These are phyloP conservation scores for Rhynchosporium graminicola DNA, from an alignment of 2,329 filamentous ascomycete genomes.

Conservation along the genomic window DNA sequence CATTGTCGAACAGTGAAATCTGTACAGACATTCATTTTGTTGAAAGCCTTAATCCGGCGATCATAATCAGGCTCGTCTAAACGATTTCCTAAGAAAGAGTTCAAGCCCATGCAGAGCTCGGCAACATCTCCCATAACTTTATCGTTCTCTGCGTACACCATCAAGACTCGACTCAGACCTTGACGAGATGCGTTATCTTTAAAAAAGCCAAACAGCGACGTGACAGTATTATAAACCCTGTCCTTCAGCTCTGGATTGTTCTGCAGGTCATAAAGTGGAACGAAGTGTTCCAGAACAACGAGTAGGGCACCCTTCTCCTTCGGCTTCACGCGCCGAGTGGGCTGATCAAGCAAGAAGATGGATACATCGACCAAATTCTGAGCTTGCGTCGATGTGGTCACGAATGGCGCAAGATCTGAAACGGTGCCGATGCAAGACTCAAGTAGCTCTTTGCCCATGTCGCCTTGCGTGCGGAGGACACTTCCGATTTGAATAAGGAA, in stretches of 20 bases:
- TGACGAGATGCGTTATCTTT: conserved; percentile 76
- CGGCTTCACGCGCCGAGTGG: conserved; percentile 78
- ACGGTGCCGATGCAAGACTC: conserved; percentile 78
- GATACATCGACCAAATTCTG: conserved; percentile 78
- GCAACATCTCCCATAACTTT: conserved; percentile 63
- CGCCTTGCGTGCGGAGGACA: conserved; percentile 59
- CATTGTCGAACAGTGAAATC: conserved; percentile 75
- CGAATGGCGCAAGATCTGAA: conserved; percentile 71
- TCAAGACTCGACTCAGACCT: conserved; percentile 71
- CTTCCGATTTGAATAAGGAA: conserved; percentile 68
- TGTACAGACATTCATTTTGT: conserved; percentile 64
- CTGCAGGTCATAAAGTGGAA: conserved; percentile 62
- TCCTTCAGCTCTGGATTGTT: conserved; percentile 59
- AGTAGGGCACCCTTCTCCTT: conserved; percentile 81
- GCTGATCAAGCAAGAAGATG: conserved; percentile 79
- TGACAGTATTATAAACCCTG: conserved; percentile 71
- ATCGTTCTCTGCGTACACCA: conserved; percentile 68
- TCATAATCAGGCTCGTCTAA: conserved; percentile 90
- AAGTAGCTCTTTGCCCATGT: conserved; percentile 71
- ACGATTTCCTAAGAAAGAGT: conserved; percentile 70
- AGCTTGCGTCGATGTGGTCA: conserved; percentile 68
- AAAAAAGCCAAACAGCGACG: conserved; percentile 87
- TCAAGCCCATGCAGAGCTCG: conserved; percentile 73
- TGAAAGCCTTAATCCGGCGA: conserved; percentile 75
- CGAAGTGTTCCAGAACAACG: conserved; percentile 77